Evolutionary conservation across 2,329 filamentous ascomycete species (phyloP), one percentile per base, ranked within the genome.

Genomic region (Colletotrichum musae): DNA sequence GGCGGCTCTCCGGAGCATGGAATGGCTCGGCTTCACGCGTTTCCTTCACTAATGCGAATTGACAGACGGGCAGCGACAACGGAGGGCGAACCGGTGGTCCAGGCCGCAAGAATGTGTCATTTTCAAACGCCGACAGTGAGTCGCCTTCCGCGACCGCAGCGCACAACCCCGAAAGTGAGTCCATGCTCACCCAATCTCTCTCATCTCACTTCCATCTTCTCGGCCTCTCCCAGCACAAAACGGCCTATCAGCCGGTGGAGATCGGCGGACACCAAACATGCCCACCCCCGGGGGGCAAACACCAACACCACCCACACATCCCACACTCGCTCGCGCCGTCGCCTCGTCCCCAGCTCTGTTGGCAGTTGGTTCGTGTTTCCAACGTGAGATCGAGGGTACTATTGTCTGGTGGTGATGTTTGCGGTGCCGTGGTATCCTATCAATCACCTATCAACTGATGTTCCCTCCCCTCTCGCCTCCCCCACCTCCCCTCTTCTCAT

Each of bases 171-270:
- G 16, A 47, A 18, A 18, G 45, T 47, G 6, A 47, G 6, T n/a
- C 45, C 32, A 36, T 47, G 5, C 45, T 47, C 16, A 4, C 6
- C 10, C 15, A 5, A 7, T 47, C 6, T 47, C 45, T 5, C 18
- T 50, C 9, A 50, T 12, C 47, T 13, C 13, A 61, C 56, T 39
- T 60, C 32, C 16, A 45, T 60, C 32, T 12, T 61, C 51, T 36
- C 32, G 32, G 32, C 32, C 32, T 36, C 32, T 36, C 7, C 32
- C 63, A 67, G 62, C 66, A 24, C 66, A 66, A 21, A 32, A 18
- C 32, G 36, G 39, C 62, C 67, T 69, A 69, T 69, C 66, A 56
- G 41, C 18, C 6, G 32, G 66, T 69, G 66, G 66, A 47, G 62
- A 66, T 56, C 51, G 50, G 39, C 50, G 24, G 50, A 51, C 24